A percentile compares a stretch with the other conserved stretches of the same genome.
These are phyloP conservation scores for Staphylotrichum longicolle DNA, from an alignment of 495 filamentous ascomycete genomes.

Conservation along the genomic window DNA sequence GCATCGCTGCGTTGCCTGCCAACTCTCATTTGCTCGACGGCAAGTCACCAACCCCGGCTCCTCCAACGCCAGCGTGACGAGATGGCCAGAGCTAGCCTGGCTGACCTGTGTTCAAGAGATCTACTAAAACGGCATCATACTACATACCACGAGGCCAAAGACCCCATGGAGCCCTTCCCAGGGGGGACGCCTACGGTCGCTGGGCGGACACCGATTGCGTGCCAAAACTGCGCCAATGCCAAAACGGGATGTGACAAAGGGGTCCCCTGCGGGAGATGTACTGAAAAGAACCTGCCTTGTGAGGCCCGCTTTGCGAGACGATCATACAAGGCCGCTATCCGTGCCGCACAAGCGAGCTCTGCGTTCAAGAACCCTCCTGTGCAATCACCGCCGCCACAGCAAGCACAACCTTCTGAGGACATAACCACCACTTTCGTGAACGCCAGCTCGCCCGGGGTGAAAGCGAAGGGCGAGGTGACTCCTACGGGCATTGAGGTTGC, in stretches of 20 bases:
- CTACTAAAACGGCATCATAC: slow-evolving; percentile 58
- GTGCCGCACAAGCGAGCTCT: slow-evolving; percentile 38
- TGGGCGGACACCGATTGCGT: slow-evolving; percentile 53
- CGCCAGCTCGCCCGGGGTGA: slow-evolving; percentile 31
- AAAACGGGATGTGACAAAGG: slow-evolving; percentile 67
- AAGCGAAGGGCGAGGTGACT: slow-evolving; percentile 24
- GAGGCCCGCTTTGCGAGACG: slow-evolving; percentile 55
- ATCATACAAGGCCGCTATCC: slow-evolving; percentile 49
- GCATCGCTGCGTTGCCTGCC: slow-evolving; percentile 56
- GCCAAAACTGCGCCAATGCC: slow-evolving; percentile 57
- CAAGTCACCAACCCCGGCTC: slow-evolving; percentile 31
- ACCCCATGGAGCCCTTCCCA: slow-evolving; percentile 41
- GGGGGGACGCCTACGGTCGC: slow-evolving; percentile 39
- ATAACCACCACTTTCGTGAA: slow-evolving; percentile 41
- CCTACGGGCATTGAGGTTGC: slow-evolving; percentile 30
- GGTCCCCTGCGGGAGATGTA: slow-evolving; percentile 58
- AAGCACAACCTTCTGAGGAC: slow-evolving; percentile 26
- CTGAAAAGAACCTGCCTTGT: slow-evolving; percentile 56
- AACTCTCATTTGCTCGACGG: slow-evolving; percentile 62
- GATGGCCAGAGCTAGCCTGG: slow-evolving; percentile 9
- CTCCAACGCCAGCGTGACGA: not conserved
- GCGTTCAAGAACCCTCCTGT: slow-evolving; percentile 21
- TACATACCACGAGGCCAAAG: slow-evolving; percentile 48
- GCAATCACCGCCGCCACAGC: slow-evolving; percentile 22
- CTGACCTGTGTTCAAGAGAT: slow-evolving; percentile 42